Percentiles rank a stretch among this genome's conserved stretches.
Conservation (phyloP, 2,329 filamentous ascomycete genomes). For the Xylariales sp. region DNA sequence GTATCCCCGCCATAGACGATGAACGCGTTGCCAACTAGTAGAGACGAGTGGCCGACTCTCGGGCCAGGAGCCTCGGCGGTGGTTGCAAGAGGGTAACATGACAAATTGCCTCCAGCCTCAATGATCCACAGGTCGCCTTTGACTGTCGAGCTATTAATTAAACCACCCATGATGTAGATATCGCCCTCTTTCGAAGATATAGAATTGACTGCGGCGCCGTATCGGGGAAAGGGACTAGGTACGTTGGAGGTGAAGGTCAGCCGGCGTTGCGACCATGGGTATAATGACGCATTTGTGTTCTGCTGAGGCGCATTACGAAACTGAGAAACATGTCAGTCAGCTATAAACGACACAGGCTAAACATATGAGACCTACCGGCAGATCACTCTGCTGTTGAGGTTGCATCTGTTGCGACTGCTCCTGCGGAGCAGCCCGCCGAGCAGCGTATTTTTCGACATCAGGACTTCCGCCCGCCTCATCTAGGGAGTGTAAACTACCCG, state of each 20-base stretch:
- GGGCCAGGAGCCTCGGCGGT: slow-evolving; percentile 95
- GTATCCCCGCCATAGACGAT: slow-evolving; percentile 99
- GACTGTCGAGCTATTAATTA: slow-evolving; percentile 94
- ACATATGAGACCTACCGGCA: slow-evolving; percentile 52
- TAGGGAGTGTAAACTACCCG: slow-evolving; percentile 81
- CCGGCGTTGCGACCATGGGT: slow-evolving; percentile 94
- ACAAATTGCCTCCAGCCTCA: slow-evolving; percentile 86
- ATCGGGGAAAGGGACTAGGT: slow-evolving; percentile 91
- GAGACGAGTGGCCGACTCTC: slow-evolving; percentile 90
- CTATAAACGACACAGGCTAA: slow-evolving; percentile 8
- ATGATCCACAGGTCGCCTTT: slow-evolving; percentile 99
- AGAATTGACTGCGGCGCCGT: slow-evolving; percentile 95
- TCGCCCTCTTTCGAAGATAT: slow-evolving; percentile 95
- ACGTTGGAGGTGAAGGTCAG: slow-evolving; percentile 82
- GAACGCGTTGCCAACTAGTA: slow-evolving; percentile 97
- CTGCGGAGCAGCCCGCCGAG: slow-evolving; percentile 65
- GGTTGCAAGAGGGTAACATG: slow-evolving; percentile 91
- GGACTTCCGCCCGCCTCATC: slow-evolving; percentile 71
- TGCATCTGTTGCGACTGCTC: slow-evolving; percentile 55
- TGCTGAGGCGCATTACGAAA: slow-evolving; percentile 60
- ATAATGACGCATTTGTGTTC: slow-evolving; percentile 81
- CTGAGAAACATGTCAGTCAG: slow-evolving; percentile 50
- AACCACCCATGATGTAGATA: slow-evolving; percentile 96
- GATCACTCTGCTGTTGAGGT: slow-evolving; percentile 48
- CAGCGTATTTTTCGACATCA: slow-evolving; percentile 68